Conservation (phyloP, 176 grass and related monocot species). For the Bonia amplexicaulis region DNA sequence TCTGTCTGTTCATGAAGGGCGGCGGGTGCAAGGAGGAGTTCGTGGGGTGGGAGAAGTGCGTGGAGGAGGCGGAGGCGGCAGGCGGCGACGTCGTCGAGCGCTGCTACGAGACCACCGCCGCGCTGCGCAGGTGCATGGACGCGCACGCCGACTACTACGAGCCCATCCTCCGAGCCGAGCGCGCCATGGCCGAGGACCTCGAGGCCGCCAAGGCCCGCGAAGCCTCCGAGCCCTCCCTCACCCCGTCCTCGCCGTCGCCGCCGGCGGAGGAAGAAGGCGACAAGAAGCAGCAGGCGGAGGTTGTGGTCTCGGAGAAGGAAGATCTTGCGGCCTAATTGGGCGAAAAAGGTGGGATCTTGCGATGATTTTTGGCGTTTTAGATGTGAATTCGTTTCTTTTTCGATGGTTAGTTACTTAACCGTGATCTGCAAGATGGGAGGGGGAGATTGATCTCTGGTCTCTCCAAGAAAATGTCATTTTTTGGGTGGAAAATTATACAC, state of each 20-base stretch:
- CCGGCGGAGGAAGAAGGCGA: neutral
- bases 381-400: constrained; percentile 22
- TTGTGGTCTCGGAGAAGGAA: neutral
- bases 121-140: constrained; percentile 83
- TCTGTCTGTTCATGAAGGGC: constrained; percentile 95
- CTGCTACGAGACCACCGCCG: constrained; percentile 49
- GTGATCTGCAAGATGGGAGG: neutral
- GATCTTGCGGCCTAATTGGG: neutral
- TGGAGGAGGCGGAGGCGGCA: constrained; percentile 55
- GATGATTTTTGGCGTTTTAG: constrained; percentile 1
- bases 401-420: neutral
- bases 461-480: constrained; percentile 28
- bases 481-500: constrained; percentile 36
- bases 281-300: neutral
- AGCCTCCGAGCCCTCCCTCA: neutral
- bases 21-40: constrained; percentile 91
- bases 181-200: constrained; percentile 44
- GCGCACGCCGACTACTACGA: constrained; percentile 71
- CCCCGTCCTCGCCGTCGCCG: neutral
- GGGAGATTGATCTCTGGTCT: neutral
- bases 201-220: constrained; percentile 14
- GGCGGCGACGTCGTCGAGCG: constrained; percentile 62
- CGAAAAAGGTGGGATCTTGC: neutral
- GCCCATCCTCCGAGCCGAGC: constrained; percentile 64
- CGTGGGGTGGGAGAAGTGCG: constrained; percentile 86